Percentiles rank a stretch among this genome's conserved stretches.
Conservation (phyloP, 768 basidiomycete species). For the Baorangia bicolor region DNA sequence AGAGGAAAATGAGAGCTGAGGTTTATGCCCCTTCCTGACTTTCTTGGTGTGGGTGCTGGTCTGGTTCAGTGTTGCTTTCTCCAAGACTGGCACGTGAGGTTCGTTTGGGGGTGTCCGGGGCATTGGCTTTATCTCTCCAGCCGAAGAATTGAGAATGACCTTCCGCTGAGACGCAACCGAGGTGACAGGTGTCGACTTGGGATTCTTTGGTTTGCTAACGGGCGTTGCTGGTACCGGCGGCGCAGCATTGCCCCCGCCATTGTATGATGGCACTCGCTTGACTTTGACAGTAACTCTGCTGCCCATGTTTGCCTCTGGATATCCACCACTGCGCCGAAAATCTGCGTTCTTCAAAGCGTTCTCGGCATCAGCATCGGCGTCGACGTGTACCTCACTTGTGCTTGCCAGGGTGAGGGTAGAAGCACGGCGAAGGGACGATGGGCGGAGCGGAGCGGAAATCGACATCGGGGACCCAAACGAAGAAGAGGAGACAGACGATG, state of each 20-base stretch:
- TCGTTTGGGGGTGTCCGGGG: conserved; percentile 30
- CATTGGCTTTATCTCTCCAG: conserved; percentile 5
- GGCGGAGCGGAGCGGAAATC: conserved; percentile 36
- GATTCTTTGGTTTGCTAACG: conserved; percentile 17
- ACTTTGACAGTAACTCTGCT: conserved; percentile 23
- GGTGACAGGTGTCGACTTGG: conserved; percentile 1
- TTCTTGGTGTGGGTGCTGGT: conserved; percentile 19
- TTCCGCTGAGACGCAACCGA: conserved; percentile 3
- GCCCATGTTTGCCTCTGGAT: conserved; percentile 14
- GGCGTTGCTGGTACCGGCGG: conserved; percentile 8
- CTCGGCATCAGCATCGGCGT: conserved; percentile 8
- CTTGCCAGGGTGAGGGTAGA: conserved; percentile 34
- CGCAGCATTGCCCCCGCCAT: conserved; percentile 14
- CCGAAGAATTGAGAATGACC: not conserved
- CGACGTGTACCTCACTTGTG: conserved; percentile 14
- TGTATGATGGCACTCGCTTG: conserved; percentile 59
- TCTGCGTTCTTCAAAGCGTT: conserved; percentile 9
- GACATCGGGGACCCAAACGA: conserved; percentile 40
- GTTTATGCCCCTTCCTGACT: conserved; percentile 34
- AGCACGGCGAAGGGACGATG: conserved; percentile 43
- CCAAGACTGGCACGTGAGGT: not conserved
- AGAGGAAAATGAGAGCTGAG: conserved; percentile 55
- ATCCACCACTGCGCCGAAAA: conserved; percentile 14
- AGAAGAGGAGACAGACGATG: conserved; percentile 30
- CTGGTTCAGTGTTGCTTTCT: conserved; percentile 22